phyloP scores from a whole-genome alignment of 345 rosid species.

The Iberis pinnata region DNA sequence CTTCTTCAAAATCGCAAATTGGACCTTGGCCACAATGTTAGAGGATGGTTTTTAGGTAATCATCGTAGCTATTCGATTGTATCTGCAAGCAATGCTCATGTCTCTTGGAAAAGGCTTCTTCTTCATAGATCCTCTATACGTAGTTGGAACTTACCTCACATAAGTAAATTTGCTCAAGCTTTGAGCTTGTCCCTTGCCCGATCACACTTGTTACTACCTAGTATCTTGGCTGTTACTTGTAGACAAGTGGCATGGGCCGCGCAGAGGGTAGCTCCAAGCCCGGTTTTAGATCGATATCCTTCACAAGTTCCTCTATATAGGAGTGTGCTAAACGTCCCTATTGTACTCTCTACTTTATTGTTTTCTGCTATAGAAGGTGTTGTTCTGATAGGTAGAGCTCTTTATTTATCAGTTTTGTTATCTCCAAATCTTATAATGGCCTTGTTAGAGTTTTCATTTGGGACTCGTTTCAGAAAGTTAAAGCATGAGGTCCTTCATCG shows the following conservation, averaged over 20 bases:
- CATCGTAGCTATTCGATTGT: conserved; percentile 37
- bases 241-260: conserved; percentile 63
- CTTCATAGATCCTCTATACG: conserved; percentile 32
- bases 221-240: conserved; percentile 49
- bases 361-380: conserved; percentile 48
- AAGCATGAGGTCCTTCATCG: conserved; percentile 70
- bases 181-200: conserved; percentile 65
- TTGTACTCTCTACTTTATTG: conserved; percentile 43
- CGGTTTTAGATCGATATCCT: conserved; percentile 40
- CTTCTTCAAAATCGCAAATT: conserved; percentile 18
- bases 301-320: conserved; percentile 43
- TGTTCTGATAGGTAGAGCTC: conserved; percentile 56
- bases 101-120: conserved; percentile 59
- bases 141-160: conserved; percentile 26
- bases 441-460: conserved; percentile 53
- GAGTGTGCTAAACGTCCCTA: conserved; percentile 55
- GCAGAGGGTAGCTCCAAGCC: conserved; percentile 32
- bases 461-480: conserved; percentile 48
- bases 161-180: conserved; percentile 66
- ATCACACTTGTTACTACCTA: conserved; percentile 51
- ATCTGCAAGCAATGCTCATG: conserved; percentile 41
- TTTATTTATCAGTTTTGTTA: conserved; percentile 59
- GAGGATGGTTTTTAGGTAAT: conserved; percentile 28
- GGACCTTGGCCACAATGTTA: conserved; percentile 17
- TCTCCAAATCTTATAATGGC: conserved; percentile 77